Evolutionary conservation across 371 early-diverging fungal genomes (phyloP).

Genomic region (Dichotomocladium elegans): DNA sequence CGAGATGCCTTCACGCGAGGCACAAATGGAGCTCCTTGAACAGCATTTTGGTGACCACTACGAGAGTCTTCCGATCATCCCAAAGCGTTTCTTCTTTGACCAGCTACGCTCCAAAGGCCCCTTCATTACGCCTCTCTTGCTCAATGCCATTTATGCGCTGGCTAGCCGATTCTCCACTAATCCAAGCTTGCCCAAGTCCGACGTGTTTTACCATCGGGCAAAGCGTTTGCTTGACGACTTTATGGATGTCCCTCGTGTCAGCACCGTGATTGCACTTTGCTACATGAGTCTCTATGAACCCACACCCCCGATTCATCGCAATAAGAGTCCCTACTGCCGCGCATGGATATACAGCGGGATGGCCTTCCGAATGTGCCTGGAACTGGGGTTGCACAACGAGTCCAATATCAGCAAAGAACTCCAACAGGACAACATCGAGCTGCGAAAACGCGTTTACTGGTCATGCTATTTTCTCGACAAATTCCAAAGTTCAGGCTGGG

Average conservation of each 20-base stretch:
- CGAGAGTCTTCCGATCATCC: slow-evolving; percentile 21
- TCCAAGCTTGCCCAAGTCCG: slow-evolving; percentile 4
- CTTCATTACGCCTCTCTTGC: slow-evolving; percentile 35
- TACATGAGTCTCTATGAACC: slow-evolving; percentile 32
- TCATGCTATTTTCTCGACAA: slow-evolving; percentile 33
- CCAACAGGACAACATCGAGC: slow-evolving; percentile 10
- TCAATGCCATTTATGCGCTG: slow-evolving; percentile 46
- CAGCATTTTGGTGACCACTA: slow-evolving; percentile 32
- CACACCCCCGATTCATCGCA: slow-evolving; percentile 10
- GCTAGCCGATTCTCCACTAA: slow-evolving; percentile 24
- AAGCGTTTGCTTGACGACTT: slow-evolving; percentile 41
- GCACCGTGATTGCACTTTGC: slow-evolving; percentile 33
- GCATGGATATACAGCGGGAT: slow-evolving; percentile 42
- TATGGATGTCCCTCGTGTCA: slow-evolving; percentile 40
- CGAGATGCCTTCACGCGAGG: slow-evolving; percentile 22
- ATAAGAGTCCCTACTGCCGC: slow-evolving; percentile 16
- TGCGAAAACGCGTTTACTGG: slow-evolving; percentile 28
- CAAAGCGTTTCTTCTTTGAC: slow-evolving; percentile 35
- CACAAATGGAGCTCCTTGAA: slow-evolving; percentile 29
- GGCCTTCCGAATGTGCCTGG: slow-evolving; percentile 44
- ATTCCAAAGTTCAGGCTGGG: slow-evolving; percentile 24
- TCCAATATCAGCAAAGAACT: slow-evolving; percentile 8
- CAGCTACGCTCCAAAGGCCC: slow-evolving; percentile 38
- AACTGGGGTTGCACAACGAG: slow-evolving; percentile 36
- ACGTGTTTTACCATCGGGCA: slow-evolving; percentile 33